Evolutionary conservation across 177 flowering plant genomes (phyloP).

Genomic region (Vitis hybrid): DNA sequence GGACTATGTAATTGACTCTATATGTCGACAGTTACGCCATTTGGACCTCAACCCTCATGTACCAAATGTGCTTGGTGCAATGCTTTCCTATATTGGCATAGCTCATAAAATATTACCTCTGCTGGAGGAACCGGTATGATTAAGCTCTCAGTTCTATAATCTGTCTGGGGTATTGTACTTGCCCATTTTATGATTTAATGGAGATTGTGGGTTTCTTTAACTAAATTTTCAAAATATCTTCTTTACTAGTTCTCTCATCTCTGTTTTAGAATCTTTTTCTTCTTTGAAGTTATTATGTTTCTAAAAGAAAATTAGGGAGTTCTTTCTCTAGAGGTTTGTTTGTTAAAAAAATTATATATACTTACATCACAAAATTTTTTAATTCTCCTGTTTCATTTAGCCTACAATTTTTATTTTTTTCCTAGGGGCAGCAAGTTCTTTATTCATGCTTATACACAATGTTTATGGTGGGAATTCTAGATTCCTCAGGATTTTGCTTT

Average conservation of each 20-base stretch:
- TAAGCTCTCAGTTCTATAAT: constrained; percentile 2
- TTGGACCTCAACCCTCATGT: constrained; percentile 86
- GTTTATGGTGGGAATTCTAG: neutral
- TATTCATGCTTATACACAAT: neutral
- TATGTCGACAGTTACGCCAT: constrained; percentile 90
- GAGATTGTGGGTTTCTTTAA: neutral
- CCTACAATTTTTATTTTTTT: too few species aligned
- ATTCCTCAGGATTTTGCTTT: too few species aligned
- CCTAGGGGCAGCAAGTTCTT: neutral
- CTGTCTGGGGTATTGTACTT: neutral
- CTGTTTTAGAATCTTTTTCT: neutral
- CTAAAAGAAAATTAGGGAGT: neutral
- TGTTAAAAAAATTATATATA: too few species aligned
- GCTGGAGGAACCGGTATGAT: constrained; percentile 88
- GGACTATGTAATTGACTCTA: constrained; percentile 87
- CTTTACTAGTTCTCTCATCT: neutral
- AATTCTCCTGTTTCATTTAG: too few species aligned
- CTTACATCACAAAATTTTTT: too few species aligned
- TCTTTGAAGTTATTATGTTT: neutral
- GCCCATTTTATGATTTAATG: neutral
- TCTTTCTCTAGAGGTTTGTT: neutral
- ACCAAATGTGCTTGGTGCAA: constrained; percentile 79
- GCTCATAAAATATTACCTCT: constrained; percentile 83
- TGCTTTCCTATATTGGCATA: constrained; percentile 91
- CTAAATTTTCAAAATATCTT: neutral